Percentiles rank a stretch among this genome's conserved stretches.
Conservation (phyloP, 768 basidiomycete genomes). For the Boletales sp. region DNA sequence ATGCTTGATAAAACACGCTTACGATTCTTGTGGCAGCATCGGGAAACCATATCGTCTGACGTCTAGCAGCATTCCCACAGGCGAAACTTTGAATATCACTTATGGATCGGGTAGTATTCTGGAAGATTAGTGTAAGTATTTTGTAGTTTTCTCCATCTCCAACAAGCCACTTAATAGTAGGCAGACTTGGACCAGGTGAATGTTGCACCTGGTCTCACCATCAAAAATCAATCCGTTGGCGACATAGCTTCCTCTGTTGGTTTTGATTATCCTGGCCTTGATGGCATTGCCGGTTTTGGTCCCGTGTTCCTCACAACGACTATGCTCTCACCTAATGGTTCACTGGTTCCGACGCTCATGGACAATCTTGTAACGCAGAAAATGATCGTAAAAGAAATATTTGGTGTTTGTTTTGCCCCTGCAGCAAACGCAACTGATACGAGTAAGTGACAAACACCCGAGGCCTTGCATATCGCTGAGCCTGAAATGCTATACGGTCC, state of each 20-base stretch:
- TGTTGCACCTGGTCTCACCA: neutral
- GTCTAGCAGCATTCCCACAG: too few relatives aligned
- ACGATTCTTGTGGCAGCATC: too few relatives aligned
- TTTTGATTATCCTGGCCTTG: neutral
- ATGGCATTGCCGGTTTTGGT: neutral
- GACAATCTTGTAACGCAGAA: constrained; percentile 16
- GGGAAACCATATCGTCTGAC: too few relatives aligned
- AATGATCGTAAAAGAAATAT: constrained; percentile 8
- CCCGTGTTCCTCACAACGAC: neutral
- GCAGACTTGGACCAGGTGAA: neutral
- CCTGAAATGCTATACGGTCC: neutral
- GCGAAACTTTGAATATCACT: too few relatives aligned
- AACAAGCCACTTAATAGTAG: too few relatives aligned
- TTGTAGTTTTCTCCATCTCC: too few relatives aligned
- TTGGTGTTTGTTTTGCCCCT: constrained; percentile 20
- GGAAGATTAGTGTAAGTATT: too few relatives aligned
- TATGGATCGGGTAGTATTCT: too few relatives aligned
- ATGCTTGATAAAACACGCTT: too few relatives aligned
- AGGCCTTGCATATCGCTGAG: neutral
- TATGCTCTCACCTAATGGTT: neutral
- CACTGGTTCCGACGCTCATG: constrained; percentile 16
- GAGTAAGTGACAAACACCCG: constrained; percentile 6
- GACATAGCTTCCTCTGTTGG: neutral
- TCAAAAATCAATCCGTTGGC: neutral
- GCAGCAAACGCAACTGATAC: constrained; percentile 2